These are phyloP conservation scores for Pseudogymnoascus sp. DNA, from an alignment of 2,329 filamentous ascomycete genomes.

Conservation along the genomic window DNA sequence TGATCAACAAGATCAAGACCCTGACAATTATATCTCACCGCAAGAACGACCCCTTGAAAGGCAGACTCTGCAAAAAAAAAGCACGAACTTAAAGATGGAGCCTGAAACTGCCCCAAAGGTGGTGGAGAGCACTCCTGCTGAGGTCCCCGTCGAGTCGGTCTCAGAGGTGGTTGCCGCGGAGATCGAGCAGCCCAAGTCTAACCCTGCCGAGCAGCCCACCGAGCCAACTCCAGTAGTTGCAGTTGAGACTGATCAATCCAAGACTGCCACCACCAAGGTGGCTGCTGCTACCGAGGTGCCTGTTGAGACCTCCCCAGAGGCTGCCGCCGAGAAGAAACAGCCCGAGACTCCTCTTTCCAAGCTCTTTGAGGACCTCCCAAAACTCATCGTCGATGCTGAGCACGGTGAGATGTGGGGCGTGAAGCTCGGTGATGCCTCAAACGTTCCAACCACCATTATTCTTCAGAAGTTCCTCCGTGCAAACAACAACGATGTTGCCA, in stretches of 20 bases:
- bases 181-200: not conserved
- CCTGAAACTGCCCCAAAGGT: not conserved
- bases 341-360: conserved; percentile 37
- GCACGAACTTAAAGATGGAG: conserved; percentile 7
- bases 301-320: not conserved
- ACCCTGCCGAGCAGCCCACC: not conserved
- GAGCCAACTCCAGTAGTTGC: not conserved
- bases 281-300: not conserved
- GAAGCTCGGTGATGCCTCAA: conserved; percentile 42
- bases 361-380: conserved; percentile 51
- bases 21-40: not conserved
- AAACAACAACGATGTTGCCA: conserved; percentile 67
- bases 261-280: not conserved
- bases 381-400: conserved; percentile 48
- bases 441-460: conserved; percentile 73
- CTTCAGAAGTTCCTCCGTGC: conserved; percentile 91
- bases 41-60: not conserved
- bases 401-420: conserved; percentile 87
- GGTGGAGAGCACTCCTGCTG: not conserved
- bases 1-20: not conserved
- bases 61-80: not conserved
- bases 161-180: not conserved
- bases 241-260: not conserved
- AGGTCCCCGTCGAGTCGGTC: not conserved
- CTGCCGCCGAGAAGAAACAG: not conserved